Percentiles rank a stretch among this genome's conserved stretches.
Evolutionary conservation across 2,329 filamentous ascomycete species (phyloP).

Genomic region (Exophiala lecanii-corni): DNA sequence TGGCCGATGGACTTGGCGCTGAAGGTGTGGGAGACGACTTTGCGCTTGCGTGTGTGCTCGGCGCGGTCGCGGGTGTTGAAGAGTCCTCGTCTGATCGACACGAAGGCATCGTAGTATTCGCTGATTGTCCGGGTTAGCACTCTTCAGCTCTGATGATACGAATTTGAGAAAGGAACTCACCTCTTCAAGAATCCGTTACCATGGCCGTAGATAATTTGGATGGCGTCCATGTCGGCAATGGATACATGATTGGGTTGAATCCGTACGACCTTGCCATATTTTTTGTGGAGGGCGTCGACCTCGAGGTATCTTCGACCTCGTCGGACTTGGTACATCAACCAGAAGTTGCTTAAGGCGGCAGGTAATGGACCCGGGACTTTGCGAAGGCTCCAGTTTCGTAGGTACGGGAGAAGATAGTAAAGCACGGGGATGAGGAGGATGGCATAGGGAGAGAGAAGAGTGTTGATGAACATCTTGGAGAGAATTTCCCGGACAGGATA

Average conservation of each 20-base stretch:
- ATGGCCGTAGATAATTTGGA: conserved; percentile 72
- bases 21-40: conserved; percentile 83
- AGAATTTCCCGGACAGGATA: too few relatives aligned
- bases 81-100: conserved; percentile 76
- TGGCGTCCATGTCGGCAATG: conserved; percentile 73
- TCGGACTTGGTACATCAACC: conserved; percentile 66
- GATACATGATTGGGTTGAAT: conserved; percentile 82
- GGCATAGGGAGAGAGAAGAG: conserved; percentile 32
- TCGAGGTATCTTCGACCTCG: conserved; percentile 59
- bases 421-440: conserved; percentile 49
- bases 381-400: conserved; percentile 51
- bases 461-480: conserved; percentile 19
- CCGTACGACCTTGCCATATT: conserved; percentile 71
- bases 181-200: conserved; percentile 71
- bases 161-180: conserved; percentile 42
- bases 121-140: too few relatives aligned
- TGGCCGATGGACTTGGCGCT: conserved; percentile 73
- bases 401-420: conserved; percentile 55
- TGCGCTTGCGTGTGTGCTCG: conserved; percentile 84
- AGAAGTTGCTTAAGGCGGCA: conserved; percentile 69
- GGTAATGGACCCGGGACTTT: conserved; percentile 49
- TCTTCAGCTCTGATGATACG: too few relatives aligned
- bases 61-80: conserved; percentile 83
- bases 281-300: conserved; percentile 70
- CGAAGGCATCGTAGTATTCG: conserved; percentile 87